Conservation (phyloP, 257 asterid genomes). For the Ehretia macrophylla region DNA sequence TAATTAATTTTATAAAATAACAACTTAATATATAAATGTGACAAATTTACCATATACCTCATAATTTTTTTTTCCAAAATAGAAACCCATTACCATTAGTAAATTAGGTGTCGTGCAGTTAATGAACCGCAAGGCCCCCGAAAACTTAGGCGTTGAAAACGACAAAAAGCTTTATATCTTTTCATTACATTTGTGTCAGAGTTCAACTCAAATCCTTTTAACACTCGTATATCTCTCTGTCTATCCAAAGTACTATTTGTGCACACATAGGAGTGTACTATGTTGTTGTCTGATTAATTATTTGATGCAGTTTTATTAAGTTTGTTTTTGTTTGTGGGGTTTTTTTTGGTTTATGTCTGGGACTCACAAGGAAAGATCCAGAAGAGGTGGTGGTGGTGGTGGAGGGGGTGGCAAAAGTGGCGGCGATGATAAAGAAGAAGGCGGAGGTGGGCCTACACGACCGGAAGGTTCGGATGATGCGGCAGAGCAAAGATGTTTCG, state of each 20-base stretch:
- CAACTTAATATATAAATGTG: too few relatives aligned
- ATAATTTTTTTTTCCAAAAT: too few relatives aligned
- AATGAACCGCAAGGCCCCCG: neutral
- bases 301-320: too few relatives aligned
- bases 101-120: too few relatives aligned
- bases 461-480: constrained; percentile 18
- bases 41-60: too few relatives aligned
- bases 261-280: neutral
- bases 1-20: too few relatives aligned
- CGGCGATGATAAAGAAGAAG: neutral
- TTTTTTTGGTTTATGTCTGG: constrained; percentile 54
- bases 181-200: neutral
- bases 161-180: constrained; percentile 1
- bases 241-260: neutral
- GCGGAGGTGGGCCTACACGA: constrained; percentile 18
- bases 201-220: too few relatives aligned
- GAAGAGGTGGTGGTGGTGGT: constrained; percentile 17
- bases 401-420: constrained; percentile 2
- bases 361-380: constrained; percentile 22
- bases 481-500: constrained; percentile 20
- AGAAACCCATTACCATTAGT: too few relatives aligned
- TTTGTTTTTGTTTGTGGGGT: neutral
- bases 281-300: too few relatives aligned
- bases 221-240: too few relatives aligned
- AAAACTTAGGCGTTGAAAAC: constrained; percentile 23